Evolutionary conservation across 2,329 filamentous ascomycete species (phyloP).

Genomic region (Hypoxylon rubiginosum): DNA sequence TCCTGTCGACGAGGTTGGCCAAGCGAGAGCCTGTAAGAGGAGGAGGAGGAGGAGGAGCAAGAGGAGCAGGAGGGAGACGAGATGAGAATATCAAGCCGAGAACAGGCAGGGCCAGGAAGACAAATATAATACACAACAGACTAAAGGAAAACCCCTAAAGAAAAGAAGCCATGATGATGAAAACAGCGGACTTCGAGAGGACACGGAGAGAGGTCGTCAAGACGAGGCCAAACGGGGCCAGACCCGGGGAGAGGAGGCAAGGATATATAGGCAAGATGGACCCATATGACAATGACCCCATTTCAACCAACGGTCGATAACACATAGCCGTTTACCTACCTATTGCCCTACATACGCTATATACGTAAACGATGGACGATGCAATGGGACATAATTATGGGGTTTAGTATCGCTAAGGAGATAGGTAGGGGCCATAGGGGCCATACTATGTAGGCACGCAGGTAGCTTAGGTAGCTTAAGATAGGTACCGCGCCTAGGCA

Average conservation of each 20-base stretch:
- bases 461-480: conserved; percentile 23
- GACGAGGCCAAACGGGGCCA: conserved; percentile 47
- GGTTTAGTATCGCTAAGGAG: conserved; percentile 47
- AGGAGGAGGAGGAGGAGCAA: conserved; percentile 17
- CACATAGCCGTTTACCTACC: conserved; percentile 37
- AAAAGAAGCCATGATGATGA: conserved; percentile 58
- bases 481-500: conserved; percentile 29
- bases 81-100: conserved; percentile 22
- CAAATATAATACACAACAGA: conserved; percentile 52
- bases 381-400: conserved; percentile 50
- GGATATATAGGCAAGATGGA: conserved; percentile 61
- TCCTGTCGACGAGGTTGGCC: conserved; percentile 26
- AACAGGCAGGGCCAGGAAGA: conserved; percentile 29
- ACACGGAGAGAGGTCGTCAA: conserved; percentile 45
- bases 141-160: conserved; percentile 51
- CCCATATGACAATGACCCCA: conserved; percentile 50
- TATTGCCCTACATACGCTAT: conserved; percentile 47
- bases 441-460: conserved; percentile 26
- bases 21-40: conserved; percentile 20
- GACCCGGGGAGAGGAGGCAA: conserved; percentile 57
- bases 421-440: conserved; percentile 35
- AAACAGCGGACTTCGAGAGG: conserved; percentile 52
- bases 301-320: conserved; percentile 46
- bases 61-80: conserved; percentile 21
- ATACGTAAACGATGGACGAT: conserved; percentile 47